A percentile compares a stretch with the other conserved stretches of the same genome.
phyloP scores from a whole-genome alignment of 164 flowering plant species.

The Liriodendron chinense region DNA sequence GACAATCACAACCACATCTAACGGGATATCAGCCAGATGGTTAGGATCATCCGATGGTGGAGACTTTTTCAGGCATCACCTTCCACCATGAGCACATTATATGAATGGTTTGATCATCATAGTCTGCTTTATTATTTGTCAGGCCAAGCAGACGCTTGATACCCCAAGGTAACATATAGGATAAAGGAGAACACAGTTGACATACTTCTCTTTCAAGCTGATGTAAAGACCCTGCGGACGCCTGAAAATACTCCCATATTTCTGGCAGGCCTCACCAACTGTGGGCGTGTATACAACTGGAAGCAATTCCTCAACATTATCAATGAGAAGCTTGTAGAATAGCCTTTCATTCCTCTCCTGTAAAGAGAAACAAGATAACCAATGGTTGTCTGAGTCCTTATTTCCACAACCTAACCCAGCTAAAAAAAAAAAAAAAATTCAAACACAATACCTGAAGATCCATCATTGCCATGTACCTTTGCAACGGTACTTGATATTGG shows the following conservation, averaged over 20 bases:
- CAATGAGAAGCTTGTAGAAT: constrained; percentile 81
- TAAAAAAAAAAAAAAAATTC: neutral
- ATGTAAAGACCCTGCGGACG: constrained; percentile 89
- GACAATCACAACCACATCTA: no score
- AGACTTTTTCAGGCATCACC: neutral
- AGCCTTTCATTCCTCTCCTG: constrained; percentile 75
- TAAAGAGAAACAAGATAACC: constrained; percentile 2
- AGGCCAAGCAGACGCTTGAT: neutral
- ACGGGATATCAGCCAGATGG: no score
- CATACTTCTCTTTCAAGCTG: constrained; percentile 78
- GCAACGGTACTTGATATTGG: constrained; percentile 74
- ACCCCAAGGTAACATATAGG: neutral
- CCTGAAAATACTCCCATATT: constrained; percentile 74
- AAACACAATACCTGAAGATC: constrained; percentile 61
- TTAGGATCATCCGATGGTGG: neutral
- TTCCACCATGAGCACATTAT: neutral
- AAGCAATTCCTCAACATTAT: constrained; percentile 81
- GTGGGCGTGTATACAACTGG: constrained; percentile 86
- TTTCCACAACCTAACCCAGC: neutral
- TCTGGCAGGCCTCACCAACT: constrained; percentile 92
- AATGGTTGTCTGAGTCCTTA: neutral
- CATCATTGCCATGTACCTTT: constrained; percentile 74
- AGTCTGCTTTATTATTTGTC: neutral
- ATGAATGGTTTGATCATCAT: neutral
- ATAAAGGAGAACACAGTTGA: neutral